Evolutionary conservation across 179 eudicot genomes (phyloP).

Genomic region (Corrigiola litoralis): DNA sequence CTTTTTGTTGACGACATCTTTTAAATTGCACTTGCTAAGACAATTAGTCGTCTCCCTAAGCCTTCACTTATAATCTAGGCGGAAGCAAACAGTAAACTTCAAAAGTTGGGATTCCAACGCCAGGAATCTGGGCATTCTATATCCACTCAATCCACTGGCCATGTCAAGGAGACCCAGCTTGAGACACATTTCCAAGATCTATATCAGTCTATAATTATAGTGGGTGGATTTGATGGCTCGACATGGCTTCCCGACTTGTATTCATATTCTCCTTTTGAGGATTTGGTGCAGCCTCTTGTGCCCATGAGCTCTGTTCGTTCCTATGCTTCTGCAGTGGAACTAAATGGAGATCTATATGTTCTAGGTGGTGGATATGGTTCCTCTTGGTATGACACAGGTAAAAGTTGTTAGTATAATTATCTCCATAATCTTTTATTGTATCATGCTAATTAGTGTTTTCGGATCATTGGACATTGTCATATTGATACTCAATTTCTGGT

Average conservation of each 20-base stretch:
- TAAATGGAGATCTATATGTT: slow-evolving; percentile 52
- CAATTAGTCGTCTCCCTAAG: neutral
- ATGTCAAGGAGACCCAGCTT: slow-evolving; percentile 24
- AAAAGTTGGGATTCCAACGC: slow-evolving; percentile 27
- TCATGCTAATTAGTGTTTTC: neutral
- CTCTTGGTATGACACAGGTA: slow-evolving; percentile 83
- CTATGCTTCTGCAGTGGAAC: slow-evolving; percentile 57
- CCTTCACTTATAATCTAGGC: slow-evolving; percentile 33
- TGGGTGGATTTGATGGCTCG: slow-evolving; percentile 83
- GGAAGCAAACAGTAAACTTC: slow-evolving; percentile 46
- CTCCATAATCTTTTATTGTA: neutral
- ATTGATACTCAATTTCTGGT: slow-evolving; percentile 4
- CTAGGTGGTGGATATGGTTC: slow-evolving; percentile 72
- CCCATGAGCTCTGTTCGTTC: slow-evolving; percentile 61
- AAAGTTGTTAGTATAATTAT: neutral
- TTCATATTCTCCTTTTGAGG: slow-evolving; percentile 52
- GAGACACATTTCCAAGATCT: slow-evolving; percentile 25
- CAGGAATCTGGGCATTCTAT: slow-evolving; percentile 26
- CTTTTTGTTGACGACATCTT: too few relatives aligned
- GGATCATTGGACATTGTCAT: neutral
- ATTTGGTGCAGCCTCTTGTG: slow-evolving; percentile 42
- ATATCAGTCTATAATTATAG: slow-evolving; percentile 49
- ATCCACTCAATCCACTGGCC: slow-evolving; percentile 19
- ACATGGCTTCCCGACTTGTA: slow-evolving; percentile 55
- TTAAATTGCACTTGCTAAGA: neutral